phyloP scores from a whole-genome alignment of 257 asterid genomes.

The Solanum microdontum region DNA sequence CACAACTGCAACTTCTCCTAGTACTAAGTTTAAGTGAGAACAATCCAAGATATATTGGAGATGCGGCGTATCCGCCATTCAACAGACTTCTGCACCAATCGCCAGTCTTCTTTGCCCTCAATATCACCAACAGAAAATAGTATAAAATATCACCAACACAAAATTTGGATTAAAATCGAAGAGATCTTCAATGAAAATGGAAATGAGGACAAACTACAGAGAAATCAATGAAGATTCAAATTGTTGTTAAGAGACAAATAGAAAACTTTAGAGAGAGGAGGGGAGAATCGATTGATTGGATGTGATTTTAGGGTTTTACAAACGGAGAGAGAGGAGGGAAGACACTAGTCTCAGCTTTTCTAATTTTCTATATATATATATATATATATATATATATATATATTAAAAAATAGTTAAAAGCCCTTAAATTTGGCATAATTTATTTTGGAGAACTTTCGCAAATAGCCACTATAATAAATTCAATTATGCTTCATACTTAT shows the following conservation, averaged over 20 bases:
- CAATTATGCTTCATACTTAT: no score
- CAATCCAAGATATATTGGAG: slow-evolving; percentile 18
- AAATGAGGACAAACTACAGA: neutral
- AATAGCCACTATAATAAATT: no score
- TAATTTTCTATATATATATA: neutral
- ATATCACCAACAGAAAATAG: neutral
- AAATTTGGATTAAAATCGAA: neutral
- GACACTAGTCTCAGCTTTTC: neutral
- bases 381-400: no score
- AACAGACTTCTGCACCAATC: slow-evolving; percentile 33
- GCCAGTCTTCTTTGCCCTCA: slow-evolving; percentile 42
- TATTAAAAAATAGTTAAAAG: no score
- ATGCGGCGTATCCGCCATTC: slow-evolving; percentile 92
- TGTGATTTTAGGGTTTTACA: slow-evolving; percentile 6
- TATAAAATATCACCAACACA: no score
- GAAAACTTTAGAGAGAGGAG: neutral
- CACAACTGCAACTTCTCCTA: neutral
- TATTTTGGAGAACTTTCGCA: no score
- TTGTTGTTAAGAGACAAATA: neutral
- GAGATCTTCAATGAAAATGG: neutral
- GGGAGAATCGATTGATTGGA: neutral
- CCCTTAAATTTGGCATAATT: no score
- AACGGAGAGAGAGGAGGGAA: neutral
- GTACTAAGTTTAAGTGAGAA: neutral
- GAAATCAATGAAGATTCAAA: neutral